phyloP scores from a whole-genome alignment of 495 filamentous ascomycete species.

The Hypoxylon rickii region DNA sequence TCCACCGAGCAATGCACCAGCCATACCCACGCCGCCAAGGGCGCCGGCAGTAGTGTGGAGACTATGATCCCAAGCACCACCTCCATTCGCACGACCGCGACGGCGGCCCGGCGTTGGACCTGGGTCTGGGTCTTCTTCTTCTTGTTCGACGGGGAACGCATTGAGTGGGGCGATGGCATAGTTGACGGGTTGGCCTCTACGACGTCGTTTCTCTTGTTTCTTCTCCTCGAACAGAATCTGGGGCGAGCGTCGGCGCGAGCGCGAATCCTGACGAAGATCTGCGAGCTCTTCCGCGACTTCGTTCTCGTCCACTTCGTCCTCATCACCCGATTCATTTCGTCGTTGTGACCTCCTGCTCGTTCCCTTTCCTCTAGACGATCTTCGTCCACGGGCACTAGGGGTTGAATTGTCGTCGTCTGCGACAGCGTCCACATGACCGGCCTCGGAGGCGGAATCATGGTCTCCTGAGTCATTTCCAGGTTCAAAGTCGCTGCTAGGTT shows the following conservation, averaged over 20 bases:
- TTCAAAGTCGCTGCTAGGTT: constrained; percentile 88
- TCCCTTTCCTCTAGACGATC: constrained; percentile 42
- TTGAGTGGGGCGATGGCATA: constrained; percentile 74
- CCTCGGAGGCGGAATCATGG: constrained; percentile 50
- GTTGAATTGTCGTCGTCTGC: constrained; percentile 49
- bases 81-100: constrained; percentile 54
- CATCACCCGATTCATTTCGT: constrained; percentile 59
- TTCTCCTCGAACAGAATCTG: constrained; percentile 61
- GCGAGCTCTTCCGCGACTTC: constrained; percentile 82
- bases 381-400: constrained; percentile 45
- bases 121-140: constrained; percentile 55
- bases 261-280: constrained; percentile 59
- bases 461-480: constrained; percentile 68
- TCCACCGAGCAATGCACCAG: constrained; percentile 71
- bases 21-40: constrained; percentile 81
- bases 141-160: constrained; percentile 70
- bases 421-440: constrained; percentile 30
- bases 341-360: constrained; percentile 41
- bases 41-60: constrained; percentile 88
- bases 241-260: constrained; percentile 55
- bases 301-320: constrained; percentile 65
- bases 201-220: constrained; percentile 40
- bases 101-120: constrained; percentile 70
- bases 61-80: constrained; percentile 67
- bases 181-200: constrained; percentile 47